Base-by-base conservation (phyloP, 192 early-diverging fungal genomes). In the Coemansia sp. region DNA sequence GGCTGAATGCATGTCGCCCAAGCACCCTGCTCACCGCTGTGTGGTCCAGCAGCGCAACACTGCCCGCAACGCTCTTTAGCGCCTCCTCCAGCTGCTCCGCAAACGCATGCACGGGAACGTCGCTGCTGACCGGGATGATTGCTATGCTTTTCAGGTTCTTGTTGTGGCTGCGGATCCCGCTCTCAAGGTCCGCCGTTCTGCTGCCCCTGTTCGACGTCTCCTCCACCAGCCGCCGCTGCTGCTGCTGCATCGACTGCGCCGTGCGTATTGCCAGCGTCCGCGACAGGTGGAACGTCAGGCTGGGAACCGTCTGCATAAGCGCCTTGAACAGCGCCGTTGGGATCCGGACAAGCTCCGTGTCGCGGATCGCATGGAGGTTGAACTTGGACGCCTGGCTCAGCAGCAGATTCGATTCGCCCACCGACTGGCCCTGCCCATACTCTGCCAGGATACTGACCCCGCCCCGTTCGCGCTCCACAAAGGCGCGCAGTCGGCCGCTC, bases 331-430 rank as follows among this genome's bases (percentile, higher is more conserved):
- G 81, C 0, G 94, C 93, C 48, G 92, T 93, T 6, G 97, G 97
- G 80, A 99, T 91, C 13, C 96, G 86, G 20, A 94, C 94, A 23
- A 98, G 84, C 77, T 99, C 96, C 0, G 94, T 89, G 68, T 98
- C 97, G 41, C 97, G 89, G 62, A 99, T 99, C 2, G 97, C 97
- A 63, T 99, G 96, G 25, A 98, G 81, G 6, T 94, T 99, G 20
- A 88, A 89, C 19, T 85, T 85, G 44, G 91, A 87, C 3, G 86
- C 84, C 13, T 83, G 75, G 28, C 76, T 84, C 66, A 84, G 89
- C 37, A 99, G 73, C 11, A 98, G 89, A 63, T 95, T 95, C 20
- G 95, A 78, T 72, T 99, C 97, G 47, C 97, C 97, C 1, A 99
- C 87, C 27, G 91, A 93, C 57, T 99, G 93, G 30, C 94, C 93